Evolutionary conservation across 2,329 filamentous ascomycete species (phyloP).

Genomic region (Colletotrichum sp.): DNA sequence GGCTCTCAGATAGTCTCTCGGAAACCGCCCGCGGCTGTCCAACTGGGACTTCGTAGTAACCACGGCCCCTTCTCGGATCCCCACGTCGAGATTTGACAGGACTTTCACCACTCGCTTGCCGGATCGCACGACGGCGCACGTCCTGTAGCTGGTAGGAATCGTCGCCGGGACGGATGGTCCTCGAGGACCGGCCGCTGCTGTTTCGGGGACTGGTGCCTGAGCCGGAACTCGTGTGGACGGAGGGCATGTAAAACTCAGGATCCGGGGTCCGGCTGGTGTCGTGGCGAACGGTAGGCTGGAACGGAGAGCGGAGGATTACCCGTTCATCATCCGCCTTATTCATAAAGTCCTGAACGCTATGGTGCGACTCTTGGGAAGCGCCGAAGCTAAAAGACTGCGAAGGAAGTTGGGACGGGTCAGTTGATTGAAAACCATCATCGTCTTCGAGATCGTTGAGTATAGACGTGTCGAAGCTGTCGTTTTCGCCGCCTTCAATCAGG

Average conservation of each 20-base stretch:
- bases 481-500: conserved; percentile 62
- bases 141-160: conserved; percentile 28
- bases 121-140: conserved; percentile 30
- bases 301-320: conserved; percentile 59
- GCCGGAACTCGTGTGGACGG: conserved; percentile 34
- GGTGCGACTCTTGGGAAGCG: conserved; percentile 52
- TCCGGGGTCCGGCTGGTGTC: conserved; percentile 45
- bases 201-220: conserved; percentile 32
- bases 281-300: conserved; percentile 54
- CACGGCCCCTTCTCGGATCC: neutral
- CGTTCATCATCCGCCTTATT: conserved; percentile 59
- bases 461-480: conserved; percentile 65
- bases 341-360: conserved; percentile 58
- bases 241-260: conserved; percentile 61
- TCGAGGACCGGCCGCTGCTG: conserved; percentile 37
- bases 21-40: conserved; percentile 24
- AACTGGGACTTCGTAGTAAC: neutral
- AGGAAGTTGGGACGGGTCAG: conserved; percentile 53
- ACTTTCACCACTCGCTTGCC: conserved; percentile 22
- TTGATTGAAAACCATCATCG: conserved; percentile 42
- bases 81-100: conserved; percentile 27
- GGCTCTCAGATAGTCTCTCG: conserved; percentile 36
- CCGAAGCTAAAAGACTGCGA: conserved; percentile 45
- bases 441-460: conserved; percentile 50
- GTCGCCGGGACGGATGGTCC: conserved; percentile 34